Percentiles rank a stretch among this genome's conserved stretches.
Conservation (phyloP, 805 yeast species). For the Cyberlindnera misumaiensis region DNA sequence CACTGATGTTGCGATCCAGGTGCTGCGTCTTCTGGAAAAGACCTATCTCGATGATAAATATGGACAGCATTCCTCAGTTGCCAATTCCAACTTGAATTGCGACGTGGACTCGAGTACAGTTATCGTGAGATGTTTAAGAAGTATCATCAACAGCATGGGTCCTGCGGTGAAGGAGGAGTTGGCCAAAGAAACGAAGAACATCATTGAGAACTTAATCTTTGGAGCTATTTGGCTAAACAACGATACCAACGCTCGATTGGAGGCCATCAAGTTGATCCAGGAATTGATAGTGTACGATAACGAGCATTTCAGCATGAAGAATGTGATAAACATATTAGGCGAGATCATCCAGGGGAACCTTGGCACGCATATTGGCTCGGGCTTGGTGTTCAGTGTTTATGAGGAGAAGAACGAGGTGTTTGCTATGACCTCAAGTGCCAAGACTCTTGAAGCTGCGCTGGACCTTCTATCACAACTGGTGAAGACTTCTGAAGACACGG, state of each 20-base stretch:
- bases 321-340: slow-evolving; percentile 27
- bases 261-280: slow-evolving; percentile 36
- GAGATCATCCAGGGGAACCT: slow-evolving; percentile 28
- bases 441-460: slow-evolving; percentile 38
- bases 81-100: slow-evolving; percentile 43
- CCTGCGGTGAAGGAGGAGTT: slow-evolving; percentile 40
- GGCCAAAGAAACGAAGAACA: slow-evolving; percentile 22
- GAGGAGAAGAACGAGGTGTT: slow-evolving; percentile 35
- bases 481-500: slow-evolving; percentile 42
- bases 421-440: slow-evolving; percentile 37
- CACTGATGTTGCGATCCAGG: slow-evolving; percentile 33
- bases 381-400: slow-evolving; percentile 29
- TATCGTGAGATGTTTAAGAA: slow-evolving; percentile 36
- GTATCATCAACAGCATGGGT: slow-evolving; percentile 47
- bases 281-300: slow-evolving; percentile 43
- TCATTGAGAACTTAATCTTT: slow-evolving; percentile 31
- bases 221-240: slow-evolving; percentile 28
- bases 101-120: slow-evolving; percentile 38
- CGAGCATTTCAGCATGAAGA: slow-evolving; percentile 23
- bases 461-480: slow-evolving; percentile 53
- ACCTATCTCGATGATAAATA: slow-evolving; percentile 42
- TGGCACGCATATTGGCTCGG: slow-evolving; percentile 20
- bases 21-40: slow-evolving; percentile 34
- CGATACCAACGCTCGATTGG: slow-evolving; percentile 26
- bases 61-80: slow-evolving; percentile 35